phyloP scores from a whole-genome alignment of 2,329 filamentous ascomycete species.

The Colletotrichum paranaense region DNA sequence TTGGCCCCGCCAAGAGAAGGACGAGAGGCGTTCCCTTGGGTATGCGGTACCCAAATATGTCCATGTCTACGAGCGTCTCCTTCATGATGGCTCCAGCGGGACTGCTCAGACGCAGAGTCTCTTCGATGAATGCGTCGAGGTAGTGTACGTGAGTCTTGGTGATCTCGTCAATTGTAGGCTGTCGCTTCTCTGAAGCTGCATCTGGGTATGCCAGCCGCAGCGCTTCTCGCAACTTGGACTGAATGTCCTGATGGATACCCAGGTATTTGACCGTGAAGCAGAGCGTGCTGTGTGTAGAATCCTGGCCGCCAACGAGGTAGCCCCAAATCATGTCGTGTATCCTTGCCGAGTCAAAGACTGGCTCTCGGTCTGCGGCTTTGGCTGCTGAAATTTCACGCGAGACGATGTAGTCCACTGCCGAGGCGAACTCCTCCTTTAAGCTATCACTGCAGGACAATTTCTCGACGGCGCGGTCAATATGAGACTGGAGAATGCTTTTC shows the following conservation, averaged over 20 bases:
- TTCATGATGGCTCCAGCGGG: slow-evolving; percentile 22
- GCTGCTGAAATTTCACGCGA: neutral
- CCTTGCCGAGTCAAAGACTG: neutral
- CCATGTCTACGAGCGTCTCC: neutral
- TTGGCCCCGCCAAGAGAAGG: neutral
- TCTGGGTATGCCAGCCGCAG: slow-evolving; percentile 38
- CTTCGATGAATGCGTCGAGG: slow-evolving; percentile 46
- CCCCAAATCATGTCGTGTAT: slow-evolving; percentile 32
- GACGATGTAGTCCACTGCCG: slow-evolving; percentile 5
- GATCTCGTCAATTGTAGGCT: slow-evolving; percentile 40
- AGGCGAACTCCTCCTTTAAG: neutral
- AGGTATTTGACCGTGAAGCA: slow-evolving; percentile 44
- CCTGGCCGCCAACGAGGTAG: slow-evolving; percentile 41
- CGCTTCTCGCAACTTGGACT: slow-evolving; percentile 41
- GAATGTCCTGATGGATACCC: slow-evolving; percentile 37
- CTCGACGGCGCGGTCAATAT: neutral
- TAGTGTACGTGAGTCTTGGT: slow-evolving; percentile 39
- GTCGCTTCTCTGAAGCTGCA: slow-evolving; percentile 36
- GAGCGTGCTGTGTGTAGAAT: slow-evolving; percentile 38
- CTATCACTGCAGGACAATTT: neutral
- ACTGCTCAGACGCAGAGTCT: slow-evolving; percentile 41
- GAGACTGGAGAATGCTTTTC: neutral
- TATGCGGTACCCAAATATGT: neutral
- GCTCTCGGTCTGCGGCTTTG: neutral
- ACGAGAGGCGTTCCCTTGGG: slow-evolving; percentile 2